Conservation (phyloP, 345 rosid genomes). For the Dimocarpus longan region DNA sequence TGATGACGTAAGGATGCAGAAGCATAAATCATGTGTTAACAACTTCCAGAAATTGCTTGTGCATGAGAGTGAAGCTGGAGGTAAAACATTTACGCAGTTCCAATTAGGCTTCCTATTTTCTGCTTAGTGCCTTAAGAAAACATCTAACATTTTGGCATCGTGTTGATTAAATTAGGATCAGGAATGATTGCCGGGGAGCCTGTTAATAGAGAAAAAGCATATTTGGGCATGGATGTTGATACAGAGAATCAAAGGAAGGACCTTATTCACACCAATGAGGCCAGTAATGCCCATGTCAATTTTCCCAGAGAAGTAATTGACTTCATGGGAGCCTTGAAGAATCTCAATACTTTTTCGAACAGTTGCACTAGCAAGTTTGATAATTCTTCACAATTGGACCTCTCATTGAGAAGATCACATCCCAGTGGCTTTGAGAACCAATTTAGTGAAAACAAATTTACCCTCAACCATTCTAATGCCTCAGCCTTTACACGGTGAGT, state of each 20-base stretch:
- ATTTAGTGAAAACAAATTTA: slow-evolving; percentile 46
- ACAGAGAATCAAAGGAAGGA: slow-evolving; percentile 31
- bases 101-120: slow-evolving; percentile 6
- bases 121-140: background rate
- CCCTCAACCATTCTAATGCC: slow-evolving; percentile 72
- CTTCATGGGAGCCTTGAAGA: slow-evolving; percentile 66
- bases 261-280: slow-evolving; percentile 26
- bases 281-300: slow-evolving; percentile 23
- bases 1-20: slow-evolving; percentile 29
- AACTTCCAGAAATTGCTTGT: slow-evolving; percentile 26
- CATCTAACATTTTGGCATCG: slow-evolving; percentile 12
- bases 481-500: slow-evolving; percentile 86
- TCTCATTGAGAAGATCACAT: slow-evolving; percentile 66
- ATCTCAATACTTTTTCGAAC: slow-evolving; percentile 34
- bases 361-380: slow-evolving; percentile 39
- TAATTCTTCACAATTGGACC: slow-evolving; percentile 62
- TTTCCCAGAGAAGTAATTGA: slow-evolving; percentile 63
- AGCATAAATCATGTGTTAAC: slow-evolving; percentile 20
- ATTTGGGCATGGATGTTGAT: slow-evolving; percentile 27
- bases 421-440: slow-evolving; percentile 43
- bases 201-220: slow-evolving; percentile 12
- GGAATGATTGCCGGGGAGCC: slow-evolving; percentile 27
- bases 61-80: slow-evolving; percentile 39
- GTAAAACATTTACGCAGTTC: slow-evolving; percentile 30
- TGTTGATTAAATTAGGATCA: slow-evolving; percentile 26